Evolutionary conservation across 805 yeast species (phyloP).

Genomic region (Zygotorulaspora sp.): DNA sequence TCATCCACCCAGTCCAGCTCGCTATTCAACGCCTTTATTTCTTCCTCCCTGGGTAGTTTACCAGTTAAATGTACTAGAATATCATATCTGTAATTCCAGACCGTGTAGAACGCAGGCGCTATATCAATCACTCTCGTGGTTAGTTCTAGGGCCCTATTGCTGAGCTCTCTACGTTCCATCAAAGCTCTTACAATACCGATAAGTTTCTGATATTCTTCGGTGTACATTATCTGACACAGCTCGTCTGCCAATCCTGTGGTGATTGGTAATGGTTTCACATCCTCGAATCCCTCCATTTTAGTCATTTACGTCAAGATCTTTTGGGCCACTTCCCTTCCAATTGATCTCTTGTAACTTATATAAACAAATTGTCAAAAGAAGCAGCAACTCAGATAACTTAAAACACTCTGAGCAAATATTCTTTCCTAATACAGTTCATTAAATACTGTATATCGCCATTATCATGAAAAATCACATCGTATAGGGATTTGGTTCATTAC

Average conservation of each 20-base stretch:
- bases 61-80: constrained; percentile 42
- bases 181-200: constrained; percentile 61
- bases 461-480: too few relatives aligned
- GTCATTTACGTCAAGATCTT: too few relatives aligned
- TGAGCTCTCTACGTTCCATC: constrained; percentile 53
- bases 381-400: too few relatives aligned
- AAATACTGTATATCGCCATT: too few relatives aligned
- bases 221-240: constrained; percentile 64
- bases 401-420: too few relatives aligned
- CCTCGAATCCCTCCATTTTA: constrained; percentile 38
- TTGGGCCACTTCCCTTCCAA: too few relatives aligned
- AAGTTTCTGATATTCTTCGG: constrained; percentile 59
- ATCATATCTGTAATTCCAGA: constrained; percentile 70
- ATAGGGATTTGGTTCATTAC: too few relatives aligned
- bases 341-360: too few relatives aligned
- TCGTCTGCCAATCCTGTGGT: constrained; percentile 40
- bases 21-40: constrained; percentile 26
- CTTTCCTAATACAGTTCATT: too few relatives aligned
- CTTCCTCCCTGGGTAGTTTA: background rate
- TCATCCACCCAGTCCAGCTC: constrained; percentile 80
- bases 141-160: constrained; percentile 65
- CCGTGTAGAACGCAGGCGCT: constrained; percentile 88
- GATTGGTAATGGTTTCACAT: constrained; percentile 42
- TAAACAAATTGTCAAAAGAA: too few relatives aligned
- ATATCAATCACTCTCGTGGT: constrained; percentile 58